These are phyloP conservation scores for Hypsizygus marmoreus DNA, from an alignment of 768 basidiomycete species.

Conservation along the genomic window DNA sequence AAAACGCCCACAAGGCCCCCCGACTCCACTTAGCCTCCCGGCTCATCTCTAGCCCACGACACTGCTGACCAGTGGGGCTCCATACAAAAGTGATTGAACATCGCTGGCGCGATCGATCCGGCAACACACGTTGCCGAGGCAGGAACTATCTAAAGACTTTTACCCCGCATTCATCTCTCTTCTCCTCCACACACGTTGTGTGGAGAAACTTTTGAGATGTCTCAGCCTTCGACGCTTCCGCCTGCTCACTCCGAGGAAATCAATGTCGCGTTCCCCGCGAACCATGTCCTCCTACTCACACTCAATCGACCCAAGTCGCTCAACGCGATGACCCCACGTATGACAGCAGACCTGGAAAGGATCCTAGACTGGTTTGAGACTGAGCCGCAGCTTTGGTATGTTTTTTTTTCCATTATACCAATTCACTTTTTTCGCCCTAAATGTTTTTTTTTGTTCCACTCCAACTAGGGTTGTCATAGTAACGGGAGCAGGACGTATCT, in stretches of 20 bases:
- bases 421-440: background rate
- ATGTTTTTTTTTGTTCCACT: constrained; percentile 9
- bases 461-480: constrained; percentile 70
- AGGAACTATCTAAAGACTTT: background rate
- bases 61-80: too few relatives aligned
- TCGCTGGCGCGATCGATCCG: constrained; percentile 1
- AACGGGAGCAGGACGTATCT: constrained; percentile 71
- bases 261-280: constrained; percentile 37
- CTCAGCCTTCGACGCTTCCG: constrained; percentile 17
- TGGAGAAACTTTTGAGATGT: constrained; percentile 19
- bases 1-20: too few relatives aligned
- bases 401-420: constrained; percentile 7
- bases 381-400: constrained; percentile 72
- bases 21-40: too few relatives aligned
- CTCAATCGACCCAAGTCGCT: constrained; percentile 68
- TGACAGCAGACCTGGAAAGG: constrained; percentile 51
- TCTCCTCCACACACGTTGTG: constrained; percentile 6
- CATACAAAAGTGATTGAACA: too few relatives aligned
- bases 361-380: constrained; percentile 75
- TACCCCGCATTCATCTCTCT: constrained; percentile 10
- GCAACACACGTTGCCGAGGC: constrained; percentile 7
- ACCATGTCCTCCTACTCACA: constrained; percentile 41
- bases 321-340: constrained; percentile 71
- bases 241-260: constrained; percentile 38
- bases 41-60: too few relatives aligned